These are phyloP conservation scores for Saccharomyces pastorianus DNA, from an alignment of 1,139 yeast genomes.

Conservation along the genomic window DNA sequence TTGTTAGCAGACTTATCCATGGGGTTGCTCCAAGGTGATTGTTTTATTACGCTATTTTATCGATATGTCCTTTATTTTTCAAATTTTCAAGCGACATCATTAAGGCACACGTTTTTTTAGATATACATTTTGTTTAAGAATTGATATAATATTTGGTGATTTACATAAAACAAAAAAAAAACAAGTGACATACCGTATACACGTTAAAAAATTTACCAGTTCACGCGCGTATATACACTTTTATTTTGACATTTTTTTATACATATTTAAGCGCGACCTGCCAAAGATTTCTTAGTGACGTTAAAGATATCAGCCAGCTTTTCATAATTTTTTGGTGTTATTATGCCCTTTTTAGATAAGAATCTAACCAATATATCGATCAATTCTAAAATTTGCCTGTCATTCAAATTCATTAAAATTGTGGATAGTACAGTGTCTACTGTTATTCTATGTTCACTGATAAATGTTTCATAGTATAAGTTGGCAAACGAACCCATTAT, in stretches of 20 bases:
- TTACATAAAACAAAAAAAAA: not conserved
- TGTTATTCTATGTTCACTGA: slow-evolving; percentile 63
- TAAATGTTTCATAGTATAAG: slow-evolving; percentile 84
- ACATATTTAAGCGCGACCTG: not conserved
- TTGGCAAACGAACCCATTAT: slow-evolving; percentile 94
- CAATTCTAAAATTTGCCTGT: slow-evolving; percentile 58
- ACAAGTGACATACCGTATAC: not conserved
- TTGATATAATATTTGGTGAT: not conserved
- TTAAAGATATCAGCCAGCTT: slow-evolving; percentile 22
- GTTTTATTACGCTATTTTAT: not conserved
- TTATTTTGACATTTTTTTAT: not conserved
- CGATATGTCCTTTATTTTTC: not conserved
- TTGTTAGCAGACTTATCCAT: not conserved
- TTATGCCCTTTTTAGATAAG: slow-evolving; percentile 47
- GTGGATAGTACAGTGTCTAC: slow-evolving; percentile 69
- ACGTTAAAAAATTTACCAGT: not conserved
- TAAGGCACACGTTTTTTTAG: not conserved
- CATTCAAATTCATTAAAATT: slow-evolving; percentile 62
- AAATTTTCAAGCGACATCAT: not conserved
- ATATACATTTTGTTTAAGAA: not conserved
- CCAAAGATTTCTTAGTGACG: slow-evolving; percentile 8
- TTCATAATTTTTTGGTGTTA: slow-evolving; percentile 34
- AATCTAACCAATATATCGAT: slow-evolving; percentile 55
- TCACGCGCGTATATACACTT: not conserved
- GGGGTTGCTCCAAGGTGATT: not conserved